Evolutionary conservation across 768 basidiomycete genomes (phyloP).

Genomic region (Hypholoma sublateritium): DNA sequence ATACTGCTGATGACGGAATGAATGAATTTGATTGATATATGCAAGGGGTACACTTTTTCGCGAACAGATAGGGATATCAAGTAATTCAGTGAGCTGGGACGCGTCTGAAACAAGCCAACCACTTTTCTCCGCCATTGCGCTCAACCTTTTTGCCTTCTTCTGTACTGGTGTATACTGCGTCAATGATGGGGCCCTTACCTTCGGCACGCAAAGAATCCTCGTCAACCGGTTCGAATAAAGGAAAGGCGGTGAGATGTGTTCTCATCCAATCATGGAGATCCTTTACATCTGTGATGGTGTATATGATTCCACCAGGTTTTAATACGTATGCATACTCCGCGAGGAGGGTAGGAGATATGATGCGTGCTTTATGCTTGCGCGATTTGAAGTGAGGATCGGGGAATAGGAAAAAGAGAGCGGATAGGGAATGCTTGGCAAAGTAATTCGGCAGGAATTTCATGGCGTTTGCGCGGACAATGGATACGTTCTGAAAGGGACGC

Average conservation of each 20-base stretch:
- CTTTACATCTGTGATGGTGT: slow-evolving; percentile 96
- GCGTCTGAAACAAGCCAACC: slow-evolving; percentile 87
- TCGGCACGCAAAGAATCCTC: slow-evolving; percentile 74
- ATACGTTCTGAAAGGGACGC: slow-evolving; percentile 80
- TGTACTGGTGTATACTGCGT: slow-evolving; percentile 80
- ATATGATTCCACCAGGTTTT: slow-evolving; percentile 90
- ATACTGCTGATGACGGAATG: slow-evolving; percentile 32
- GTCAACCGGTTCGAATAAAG: slow-evolving; percentile 79
- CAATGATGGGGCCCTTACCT: slow-evolving; percentile 76
- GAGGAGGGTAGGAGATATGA: slow-evolving; percentile 95
- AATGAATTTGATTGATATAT: slow-evolving; percentile 27
- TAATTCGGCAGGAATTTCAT: slow-evolving; percentile 99
- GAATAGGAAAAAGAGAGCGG: slow-evolving; percentile 95
- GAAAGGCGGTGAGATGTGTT: slow-evolving; percentile 82
- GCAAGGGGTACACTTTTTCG: not conserved
- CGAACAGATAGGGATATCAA: slow-evolving; percentile 4
- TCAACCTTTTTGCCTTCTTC: slow-evolving; percentile 98
- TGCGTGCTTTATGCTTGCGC: slow-evolving; percentile 98
- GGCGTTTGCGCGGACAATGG: slow-evolving; percentile 92
- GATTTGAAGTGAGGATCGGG: slow-evolving; percentile 99
- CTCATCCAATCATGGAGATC: slow-evolving; percentile 97
- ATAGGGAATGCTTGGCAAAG: slow-evolving; percentile 86
- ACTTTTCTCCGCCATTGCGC: slow-evolving; percentile 87
- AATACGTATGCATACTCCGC: slow-evolving; percentile 97
- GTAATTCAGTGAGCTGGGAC: slow-evolving; percentile 33